A percentile compares a stretch with the other conserved stretches of the same genome.
These are phyloP conservation scores for Chenopodium suecicum DNA, from an alignment of 148 eudicot genomes.

Conservation along the genomic window DNA sequence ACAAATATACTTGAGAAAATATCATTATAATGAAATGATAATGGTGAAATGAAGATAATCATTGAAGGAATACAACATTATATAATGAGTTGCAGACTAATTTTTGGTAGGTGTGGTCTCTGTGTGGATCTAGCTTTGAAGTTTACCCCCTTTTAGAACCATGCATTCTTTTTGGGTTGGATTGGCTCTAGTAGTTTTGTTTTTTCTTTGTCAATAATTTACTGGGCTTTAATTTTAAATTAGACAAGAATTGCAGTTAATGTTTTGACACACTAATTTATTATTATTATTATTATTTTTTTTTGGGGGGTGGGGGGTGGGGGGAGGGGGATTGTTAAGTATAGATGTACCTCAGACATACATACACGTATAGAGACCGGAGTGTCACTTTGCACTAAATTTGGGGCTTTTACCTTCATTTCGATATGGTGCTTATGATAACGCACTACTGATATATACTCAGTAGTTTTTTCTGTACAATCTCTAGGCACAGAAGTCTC, in stretches of 20 bases:
- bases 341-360: not conserved
- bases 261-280: not conserved
- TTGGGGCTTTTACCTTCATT: no score
- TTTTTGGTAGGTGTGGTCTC: not conserved
- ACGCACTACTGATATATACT: not conserved
- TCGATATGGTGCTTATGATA: not conserved
- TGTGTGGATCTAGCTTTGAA: not conserved
- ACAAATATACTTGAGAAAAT: no score
- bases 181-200: not conserved
- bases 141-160: not conserved
- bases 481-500: slow-evolving; percentile 36
- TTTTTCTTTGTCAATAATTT: not conserved
- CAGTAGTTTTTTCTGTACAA: not conserved
- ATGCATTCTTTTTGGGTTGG: not conserved
- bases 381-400: not conserved
- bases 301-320: not conserved
- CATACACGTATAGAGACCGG: not conserved
- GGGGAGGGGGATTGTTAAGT: no score
- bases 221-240: not conserved
- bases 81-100: no score
- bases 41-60: not conserved
- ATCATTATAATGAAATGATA: no score
- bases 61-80: not conserved
- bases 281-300: no score
- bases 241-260: not conserved